A percentile compares a stretch with the other conserved stretches of the same genome.
Evolutionary conservation across 495 filamentous ascomycete species (phyloP).

Genomic region (Hypomontagnella monticulosa): DNA sequence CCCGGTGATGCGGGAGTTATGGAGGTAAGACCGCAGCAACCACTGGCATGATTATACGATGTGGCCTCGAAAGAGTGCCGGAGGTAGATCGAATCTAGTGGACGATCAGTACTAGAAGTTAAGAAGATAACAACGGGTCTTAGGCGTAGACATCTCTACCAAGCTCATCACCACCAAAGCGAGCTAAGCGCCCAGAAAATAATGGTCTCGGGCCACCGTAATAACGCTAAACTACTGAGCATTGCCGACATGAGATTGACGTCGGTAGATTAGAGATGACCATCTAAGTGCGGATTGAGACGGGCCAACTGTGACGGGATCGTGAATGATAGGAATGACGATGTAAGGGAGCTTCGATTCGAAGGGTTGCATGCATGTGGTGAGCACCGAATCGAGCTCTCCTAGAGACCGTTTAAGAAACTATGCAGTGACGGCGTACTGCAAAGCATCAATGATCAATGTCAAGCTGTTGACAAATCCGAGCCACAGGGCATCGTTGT

Average conservation of each 20-base stretch:
- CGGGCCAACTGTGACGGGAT: slow-evolving; percentile 17
- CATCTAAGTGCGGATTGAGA: slow-evolving; percentile 10
- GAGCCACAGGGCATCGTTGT: slow-evolving; percentile 5
- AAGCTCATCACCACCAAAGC: slow-evolving; percentile 4
- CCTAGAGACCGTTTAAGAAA: slow-evolving; percentile 8
- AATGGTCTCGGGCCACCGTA: background rate
- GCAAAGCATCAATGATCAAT: background rate
- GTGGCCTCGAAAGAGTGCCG: slow-evolving; percentile 7
- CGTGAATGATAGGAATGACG: slow-evolving; percentile 4
- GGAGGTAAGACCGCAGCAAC: slow-evolving; percentile 18
- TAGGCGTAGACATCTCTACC: slow-evolving; percentile 9
- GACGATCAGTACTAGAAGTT: slow-evolving; percentile 21
- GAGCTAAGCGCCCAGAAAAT: slow-evolving; percentile 9
- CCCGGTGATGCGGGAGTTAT: slow-evolving; percentile 28
- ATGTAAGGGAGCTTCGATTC: slow-evolving; percentile 13
- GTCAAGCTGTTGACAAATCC: slow-evolving; percentile 25
- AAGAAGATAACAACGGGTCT: slow-evolving; percentile 4
- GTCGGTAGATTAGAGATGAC: slow-evolving; percentile 18
- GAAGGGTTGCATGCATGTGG: slow-evolving; percentile 38
- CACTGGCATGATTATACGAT: slow-evolving; percentile 10
- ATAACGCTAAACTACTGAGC: background rate
- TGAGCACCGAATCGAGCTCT: slow-evolving; percentile 25
- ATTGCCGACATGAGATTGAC: slow-evolving; percentile 11
- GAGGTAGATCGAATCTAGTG: slow-evolving; percentile 13
- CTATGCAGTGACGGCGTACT: slow-evolving; percentile 29